Base-by-base conservation (phyloP, 2,329 filamentous ascomycete genomes). In the Aspergillus quadrilineatus region DNA sequence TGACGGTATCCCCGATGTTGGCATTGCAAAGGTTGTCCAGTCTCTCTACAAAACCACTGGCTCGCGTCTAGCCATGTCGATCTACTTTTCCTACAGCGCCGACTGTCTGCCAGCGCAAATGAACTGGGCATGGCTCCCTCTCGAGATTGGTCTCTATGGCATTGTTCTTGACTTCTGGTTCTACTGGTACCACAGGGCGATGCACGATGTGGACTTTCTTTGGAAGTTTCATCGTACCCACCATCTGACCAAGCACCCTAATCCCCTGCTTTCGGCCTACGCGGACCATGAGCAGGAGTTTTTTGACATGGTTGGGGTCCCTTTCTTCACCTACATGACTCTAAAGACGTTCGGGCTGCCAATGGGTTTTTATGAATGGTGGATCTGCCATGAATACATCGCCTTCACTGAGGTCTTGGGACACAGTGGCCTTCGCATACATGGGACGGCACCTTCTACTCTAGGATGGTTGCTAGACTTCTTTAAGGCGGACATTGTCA, bases 131-230 rank as follows among this genome's bases (percentile, higher is more conserved):
- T 60, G 60, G 60, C 58, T 58, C 29, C 55, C 56, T 30, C 53
- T 60, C 3, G 44, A 57, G 41, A 58, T 57, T 7, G 55, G 55
- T 12, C 50, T 60, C 14, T 62, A 62, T 17, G 58, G 53, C 1
- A 53, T 62, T 30, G 46, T 59, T 26, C 58, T 62, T 26, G 60
- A 62, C 44, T 60, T 62, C n/a, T 62, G 60, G 60, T 62, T 58
- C 51, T 62, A 62, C 22, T 56, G 55, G 47, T 62, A 60, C 14
- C 60, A 62, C 41, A 58, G 60, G 14, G 28, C 55, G 3, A 58
- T 58, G 51, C 60, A 62, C 43, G 60, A 62, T 10, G 53, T 53
- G 22, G 22, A 39, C 45, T 51, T 49, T 17, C 55, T 62, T 2
- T 62, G 60, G 59, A 57, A 53, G 46, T 61, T 58, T 26, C 57